Evolutionary conservation across 768 basidiomycete genomes (phyloP), one percentile per base, ranked within the genome.

Genomic region (Cystoderma amianthinum): DNA sequence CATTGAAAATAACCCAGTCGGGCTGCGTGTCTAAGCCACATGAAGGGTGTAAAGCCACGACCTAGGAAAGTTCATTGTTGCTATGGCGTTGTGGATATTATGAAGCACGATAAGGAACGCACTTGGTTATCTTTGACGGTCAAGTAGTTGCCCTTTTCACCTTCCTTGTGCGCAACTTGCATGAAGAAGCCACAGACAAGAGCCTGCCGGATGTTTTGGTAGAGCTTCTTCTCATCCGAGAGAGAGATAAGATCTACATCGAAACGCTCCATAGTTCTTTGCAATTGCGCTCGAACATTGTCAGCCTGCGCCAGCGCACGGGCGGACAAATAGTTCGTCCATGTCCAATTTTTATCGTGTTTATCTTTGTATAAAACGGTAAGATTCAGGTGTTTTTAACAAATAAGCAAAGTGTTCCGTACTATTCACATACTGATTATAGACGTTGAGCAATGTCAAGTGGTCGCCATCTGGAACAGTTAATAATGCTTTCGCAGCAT

Each of bases 391-490:
- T n/a, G n/a, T n/a, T n/a, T n/a, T n/a, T n/a, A n/a, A n/a, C n/a
- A n/a, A n/a, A n/a, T n/a, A n/a, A n/a, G n/a, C n/a, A n/a, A n/a
- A n/a, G n/a, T n/a, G n/a, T n/a, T 22, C 60, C 82, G 44, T 57
- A 93, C 91, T 92, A 36, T 77, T 71, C 50, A 78, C 75, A 61
- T 95, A 97, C 50, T 88, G 80, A 58, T 97, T 96, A 61, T 90
- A 98, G 3, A 98, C 90, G 56, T 98, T 99, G 25, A 98, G 72
- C 22, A 99, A 62, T 1, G 91, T 96, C 28, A 98, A 62, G 59
- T 99, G 96, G 56, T 99, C 96, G n/a, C 96, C 88, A 45, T 92
- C 91, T 0, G 95, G 96, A 37, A 97, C 85, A 6, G 82, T 84
- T 40, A 98, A 71, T 46, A 84, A 49, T 2, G 86, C 85, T 60